Percentiles rank a stretch among this genome's conserved stretches.
Conservation (phyloP, 768 basidiomycete genomes). For the Suillus variegatus region DNA sequence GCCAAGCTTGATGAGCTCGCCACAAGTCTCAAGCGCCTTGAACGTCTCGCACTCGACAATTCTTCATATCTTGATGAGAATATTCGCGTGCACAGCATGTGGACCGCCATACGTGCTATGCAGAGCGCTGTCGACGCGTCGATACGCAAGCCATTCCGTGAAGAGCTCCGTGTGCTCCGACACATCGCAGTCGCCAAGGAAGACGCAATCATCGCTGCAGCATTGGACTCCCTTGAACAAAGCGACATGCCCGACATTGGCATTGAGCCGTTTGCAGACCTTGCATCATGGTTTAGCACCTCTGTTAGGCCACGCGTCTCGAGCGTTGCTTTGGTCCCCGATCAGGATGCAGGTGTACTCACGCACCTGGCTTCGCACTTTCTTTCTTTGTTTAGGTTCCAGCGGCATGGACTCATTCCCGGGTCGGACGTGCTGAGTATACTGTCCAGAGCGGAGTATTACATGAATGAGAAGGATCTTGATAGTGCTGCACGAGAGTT, state of each 20-base stretch:
- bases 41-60: conserved; percentile 90
- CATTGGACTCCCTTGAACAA: conserved; percentile 66
- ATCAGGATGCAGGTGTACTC: conserved; percentile 84
- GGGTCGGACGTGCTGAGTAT: conserved; percentile 88
- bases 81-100: conserved; percentile 86
- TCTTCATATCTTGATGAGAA: conserved; percentile 91
- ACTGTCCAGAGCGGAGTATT: conserved; percentile 84
- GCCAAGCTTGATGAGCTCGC: conserved; percentile 94
- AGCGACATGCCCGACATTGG: conserved; percentile 77
- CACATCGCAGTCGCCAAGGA: conserved; percentile 72
- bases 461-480: conserved; percentile 90
- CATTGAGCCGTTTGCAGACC: conserved; percentile 86
- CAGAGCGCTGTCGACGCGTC: conserved; percentile 64
- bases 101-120: conserved; percentile 89
- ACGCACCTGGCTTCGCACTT: conserved; percentile 83
- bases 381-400: conserved; percentile 77
- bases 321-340: conserved; percentile 91
- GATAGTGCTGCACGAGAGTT: conserved; percentile 82
- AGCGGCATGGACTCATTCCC: conserved; percentile 64
- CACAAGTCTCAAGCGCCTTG: conserved; percentile 85
- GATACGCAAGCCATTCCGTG: conserved; percentile 80
- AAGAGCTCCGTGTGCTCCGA: conserved; percentile 82
- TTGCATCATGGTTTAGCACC: conserved; percentile 87
- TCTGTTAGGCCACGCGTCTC: conserved; percentile 83
- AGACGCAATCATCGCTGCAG: conserved; percentile 64